phyloP scores from a whole-genome alignment of 768 basidiomycete species.

The Serendipita indica region DNA sequence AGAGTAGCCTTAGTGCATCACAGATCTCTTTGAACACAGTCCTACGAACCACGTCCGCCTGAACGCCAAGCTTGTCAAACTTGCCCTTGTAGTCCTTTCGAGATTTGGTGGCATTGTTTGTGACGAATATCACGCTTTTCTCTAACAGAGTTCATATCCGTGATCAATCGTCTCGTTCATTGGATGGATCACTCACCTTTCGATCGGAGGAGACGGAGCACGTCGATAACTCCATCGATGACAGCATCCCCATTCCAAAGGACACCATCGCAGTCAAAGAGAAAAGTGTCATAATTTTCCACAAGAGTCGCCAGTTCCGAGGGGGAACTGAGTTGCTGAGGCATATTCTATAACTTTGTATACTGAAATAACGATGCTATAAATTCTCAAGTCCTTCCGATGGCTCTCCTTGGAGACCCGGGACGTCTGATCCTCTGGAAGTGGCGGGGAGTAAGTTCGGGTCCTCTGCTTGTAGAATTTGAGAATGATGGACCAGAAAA shows the following conservation, averaged over 20 bases:
- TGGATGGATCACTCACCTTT: slow-evolving; percentile 45
- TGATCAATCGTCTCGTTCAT: neutral
- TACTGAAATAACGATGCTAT: no score
- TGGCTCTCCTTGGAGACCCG: no score
- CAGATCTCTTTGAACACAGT: neutral
- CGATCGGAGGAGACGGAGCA: slow-evolving; percentile 53
- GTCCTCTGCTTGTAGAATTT: no score
- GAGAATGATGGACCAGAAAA: no score
- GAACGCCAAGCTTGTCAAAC: slow-evolving; percentile 78
- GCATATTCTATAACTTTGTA: neutral
- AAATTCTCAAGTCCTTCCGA: no score
- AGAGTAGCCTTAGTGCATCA: neutral
- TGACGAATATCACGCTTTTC: slow-evolving; percentile 82
- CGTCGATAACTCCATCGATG: slow-evolving; percentile 64
- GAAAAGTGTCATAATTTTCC: slow-evolving; percentile 75
- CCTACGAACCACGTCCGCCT: slow-evolving; percentile 55
- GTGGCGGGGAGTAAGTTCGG: no score
- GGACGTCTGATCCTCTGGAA: no score
- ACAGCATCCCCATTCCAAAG: slow-evolving; percentile 75
- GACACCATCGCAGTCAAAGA: slow-evolving; percentile 95
- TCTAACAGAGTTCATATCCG: slow-evolving; percentile 36
- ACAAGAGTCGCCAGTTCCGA: slow-evolving; percentile 28
- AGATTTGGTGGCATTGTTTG: slow-evolving; percentile 95
- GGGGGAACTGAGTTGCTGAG: neutral
- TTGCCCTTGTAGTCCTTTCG: slow-evolving; percentile 74